These are phyloP conservation scores for Alternaria sp. DNA, from an alignment of 2,329 filamentous ascomycete genomes.

Conservation along the genomic window DNA sequence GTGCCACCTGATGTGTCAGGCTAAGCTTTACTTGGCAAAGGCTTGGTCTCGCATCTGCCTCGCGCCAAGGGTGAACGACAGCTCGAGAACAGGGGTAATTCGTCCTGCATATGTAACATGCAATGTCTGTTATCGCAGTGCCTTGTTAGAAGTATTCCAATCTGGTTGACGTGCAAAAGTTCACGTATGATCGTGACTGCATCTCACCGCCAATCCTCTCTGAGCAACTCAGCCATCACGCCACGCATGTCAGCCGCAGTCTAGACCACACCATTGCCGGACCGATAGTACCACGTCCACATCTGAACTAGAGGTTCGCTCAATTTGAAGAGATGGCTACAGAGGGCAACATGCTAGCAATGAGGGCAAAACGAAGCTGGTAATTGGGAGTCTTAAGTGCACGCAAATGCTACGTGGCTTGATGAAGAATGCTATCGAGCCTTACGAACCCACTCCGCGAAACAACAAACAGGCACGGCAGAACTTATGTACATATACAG, in stretches of 20 bases:
- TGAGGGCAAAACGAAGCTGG: neutral
- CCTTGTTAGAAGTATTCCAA: neutral
- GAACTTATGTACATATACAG: conserved; percentile 19
- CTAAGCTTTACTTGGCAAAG: conserved; percentile 33
- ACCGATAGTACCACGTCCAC: neutral
- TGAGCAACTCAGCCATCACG: neutral
- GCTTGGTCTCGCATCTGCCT: conserved; percentile 18
- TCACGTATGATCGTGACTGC: neutral
- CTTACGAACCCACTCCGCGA: neutral
- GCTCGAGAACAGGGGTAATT: neutral
- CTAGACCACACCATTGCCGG: neutral
- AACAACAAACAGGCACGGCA: neutral
- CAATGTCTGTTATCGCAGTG: neutral
- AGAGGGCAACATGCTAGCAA: neutral
- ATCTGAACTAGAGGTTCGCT: neutral
- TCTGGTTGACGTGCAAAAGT: neutral
- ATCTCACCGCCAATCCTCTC: neutral
- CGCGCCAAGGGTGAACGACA: neutral
- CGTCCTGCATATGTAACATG: neutral
- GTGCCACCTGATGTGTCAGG: neutral
- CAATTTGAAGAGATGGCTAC: neutral
- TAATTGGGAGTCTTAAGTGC: neutral
- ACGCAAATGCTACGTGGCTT: neutral
- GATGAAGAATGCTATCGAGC: neutral
- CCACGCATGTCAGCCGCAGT: neutral